These are phyloP conservation scores for Lipomyces mesembrius DNA, from an alignment of 805 yeast species.

Conservation along the genomic window DNA sequence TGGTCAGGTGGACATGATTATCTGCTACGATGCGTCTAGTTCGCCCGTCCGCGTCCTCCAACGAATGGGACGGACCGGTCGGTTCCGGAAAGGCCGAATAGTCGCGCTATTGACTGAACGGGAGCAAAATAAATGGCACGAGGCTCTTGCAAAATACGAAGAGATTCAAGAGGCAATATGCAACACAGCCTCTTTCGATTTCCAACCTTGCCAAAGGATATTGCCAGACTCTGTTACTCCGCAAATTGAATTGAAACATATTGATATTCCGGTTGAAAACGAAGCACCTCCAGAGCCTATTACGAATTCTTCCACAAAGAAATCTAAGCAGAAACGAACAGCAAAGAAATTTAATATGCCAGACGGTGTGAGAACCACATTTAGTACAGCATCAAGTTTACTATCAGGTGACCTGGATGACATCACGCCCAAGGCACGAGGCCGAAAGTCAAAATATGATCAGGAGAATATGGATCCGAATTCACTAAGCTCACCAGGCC, in stretches of 20 bases:
- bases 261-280: constrained; percentile 76
- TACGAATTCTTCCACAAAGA: constrained; percentile 16
- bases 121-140: constrained; percentile 78
- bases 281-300: constrained; percentile 42
- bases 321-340: constrained; percentile 11
- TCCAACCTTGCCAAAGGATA: constrained; percentile 59
- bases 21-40: constrained; percentile 90
- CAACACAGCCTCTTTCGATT: constrained; percentile 52
- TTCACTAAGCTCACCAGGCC: background rate
- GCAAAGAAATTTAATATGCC: constrained; percentile 36
- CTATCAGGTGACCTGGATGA: background rate
- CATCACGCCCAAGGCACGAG: constrained; percentile 12
- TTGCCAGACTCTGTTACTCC: constrained; percentile 66
- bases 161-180: constrained; percentile 62
- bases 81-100: constrained; percentile 87
- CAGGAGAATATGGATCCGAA: constrained; percentile 8
- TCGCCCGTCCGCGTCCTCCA: constrained; percentile 94
- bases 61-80: constrained; percentile 97
- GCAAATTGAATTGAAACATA: constrained; percentile 56
- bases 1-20: constrained; percentile 93
- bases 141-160: constrained; percentile 82
- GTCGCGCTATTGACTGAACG: constrained; percentile 72
- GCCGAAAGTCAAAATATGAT: constrained; percentile 11
- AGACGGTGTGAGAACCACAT: constrained; percentile 35
- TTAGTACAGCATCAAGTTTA: constrained; percentile 24